Evolutionary conservation across 208 protist genomes (phyloP).

Genomic region (Polymyxa betae): DNA sequence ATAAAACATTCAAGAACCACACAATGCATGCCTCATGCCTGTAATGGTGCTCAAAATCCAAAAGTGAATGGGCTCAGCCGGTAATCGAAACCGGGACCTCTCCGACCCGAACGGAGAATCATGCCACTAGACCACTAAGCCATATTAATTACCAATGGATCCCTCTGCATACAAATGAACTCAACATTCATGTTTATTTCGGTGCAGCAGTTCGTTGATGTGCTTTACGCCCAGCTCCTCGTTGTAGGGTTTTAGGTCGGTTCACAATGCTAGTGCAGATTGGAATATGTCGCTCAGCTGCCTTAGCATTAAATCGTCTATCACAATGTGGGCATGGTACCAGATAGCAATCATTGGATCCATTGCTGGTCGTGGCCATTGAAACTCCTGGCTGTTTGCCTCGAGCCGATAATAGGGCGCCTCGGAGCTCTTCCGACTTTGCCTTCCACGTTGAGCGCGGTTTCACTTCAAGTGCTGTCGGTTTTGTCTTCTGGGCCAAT

Average conservation of each 20-base stretch:
- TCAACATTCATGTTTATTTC: background rate
- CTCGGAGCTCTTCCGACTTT: background rate
- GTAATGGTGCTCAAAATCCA: too few species aligned
- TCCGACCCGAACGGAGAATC: too few species aligned
- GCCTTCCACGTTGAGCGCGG: background rate
- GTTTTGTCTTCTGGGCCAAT: background rate
- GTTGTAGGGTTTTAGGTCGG: background rate
- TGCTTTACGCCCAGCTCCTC: background rate
- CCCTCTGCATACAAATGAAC: too few species aligned
- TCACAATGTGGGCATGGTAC: background rate
- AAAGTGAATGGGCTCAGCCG: too few species aligned
- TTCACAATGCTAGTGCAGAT: background rate
- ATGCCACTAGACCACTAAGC: too few species aligned
- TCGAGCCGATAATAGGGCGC: background rate
- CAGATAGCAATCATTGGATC: background rate
- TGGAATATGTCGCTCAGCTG: slow-evolving; percentile 5
- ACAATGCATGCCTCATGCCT: too few species aligned
- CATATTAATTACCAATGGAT: too few species aligned
- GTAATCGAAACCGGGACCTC: too few species aligned
- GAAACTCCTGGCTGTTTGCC: background rate
- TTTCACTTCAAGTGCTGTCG: background rate
- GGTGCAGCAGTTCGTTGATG: background rate
- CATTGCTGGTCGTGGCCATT: background rate
- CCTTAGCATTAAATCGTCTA: background rate
- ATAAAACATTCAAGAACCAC: too few species aligned